Evolutionary conservation across 257 asterid species (phyloP).

Genomic region (Salvia hispanica): DNA sequence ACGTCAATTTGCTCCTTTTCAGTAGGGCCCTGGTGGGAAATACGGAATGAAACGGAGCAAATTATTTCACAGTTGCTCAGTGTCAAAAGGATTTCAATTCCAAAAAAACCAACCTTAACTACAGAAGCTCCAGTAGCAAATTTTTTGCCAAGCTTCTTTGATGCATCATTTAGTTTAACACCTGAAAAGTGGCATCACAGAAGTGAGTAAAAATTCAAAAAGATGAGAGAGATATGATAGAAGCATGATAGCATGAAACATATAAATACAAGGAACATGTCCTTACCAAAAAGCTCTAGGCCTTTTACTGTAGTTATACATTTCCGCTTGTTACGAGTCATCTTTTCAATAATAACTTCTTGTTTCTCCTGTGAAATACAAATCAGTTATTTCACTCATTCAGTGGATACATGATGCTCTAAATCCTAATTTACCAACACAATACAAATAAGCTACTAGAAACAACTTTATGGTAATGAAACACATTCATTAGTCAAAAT

Average conservation of each 20-base stretch:
- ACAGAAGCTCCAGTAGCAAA: slow-evolving; percentile 99
- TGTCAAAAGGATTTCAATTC: slow-evolving; percentile 17
- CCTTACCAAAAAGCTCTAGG: slow-evolving; percentile 86
- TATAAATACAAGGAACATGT: slow-evolving; percentile 14
- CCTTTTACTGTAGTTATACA: slow-evolving; percentile 97
- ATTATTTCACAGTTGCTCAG: slow-evolving; percentile 7
- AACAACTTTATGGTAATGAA: neutral
- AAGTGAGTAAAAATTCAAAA: slow-evolving; percentile 25
- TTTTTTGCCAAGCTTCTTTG: slow-evolving; percentile 96
- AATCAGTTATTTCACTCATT: slow-evolving; percentile 8
- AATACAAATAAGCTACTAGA: slow-evolving; percentile 7
- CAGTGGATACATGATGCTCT: neutral
- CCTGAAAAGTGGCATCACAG: slow-evolving; percentile 48
- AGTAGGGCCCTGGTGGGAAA: slow-evolving; percentile 76
- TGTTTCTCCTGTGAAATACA: slow-evolving; percentile 70
- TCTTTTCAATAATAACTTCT: slow-evolving; percentile 90
- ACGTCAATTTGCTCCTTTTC: slow-evolving; percentile 99
- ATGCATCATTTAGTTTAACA: slow-evolving; percentile 89
- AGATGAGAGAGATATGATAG: neutral
- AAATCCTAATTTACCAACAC: slow-evolving; percentile 23
- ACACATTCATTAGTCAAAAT: neutral
- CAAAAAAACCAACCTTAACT: slow-evolving; percentile 62
- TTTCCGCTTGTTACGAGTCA: slow-evolving; percentile 91
- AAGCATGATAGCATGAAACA: slow-evolving; percentile 18
- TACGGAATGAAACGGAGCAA: slow-evolving; percentile 11